phyloP scores from a whole-genome alignment of 2,329 filamentous ascomycete species.

The Microascus cirrosus region DNA sequence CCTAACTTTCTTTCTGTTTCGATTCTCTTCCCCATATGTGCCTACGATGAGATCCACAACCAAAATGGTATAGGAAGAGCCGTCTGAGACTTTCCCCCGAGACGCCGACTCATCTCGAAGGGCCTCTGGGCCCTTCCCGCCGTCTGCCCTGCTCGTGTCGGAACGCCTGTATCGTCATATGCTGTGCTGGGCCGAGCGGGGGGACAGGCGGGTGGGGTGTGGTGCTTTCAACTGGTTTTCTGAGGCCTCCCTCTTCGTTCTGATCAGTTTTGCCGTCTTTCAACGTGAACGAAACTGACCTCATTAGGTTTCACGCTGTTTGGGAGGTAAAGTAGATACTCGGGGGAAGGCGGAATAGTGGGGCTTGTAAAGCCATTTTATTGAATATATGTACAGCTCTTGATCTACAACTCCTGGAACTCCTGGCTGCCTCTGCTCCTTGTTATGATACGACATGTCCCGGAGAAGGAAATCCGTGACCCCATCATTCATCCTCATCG shows the following conservation, averaged over 20 bases:
- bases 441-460: not conserved
- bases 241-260: not conserved
- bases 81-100: not conserved
- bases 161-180: not conserved
- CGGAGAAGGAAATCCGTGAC: not conserved
- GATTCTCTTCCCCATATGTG: not conserved
- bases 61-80: not conserved
- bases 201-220: not conserved
- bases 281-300: not conserved
- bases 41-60: not conserved
- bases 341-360: not conserved
- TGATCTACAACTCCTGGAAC: not conserved
- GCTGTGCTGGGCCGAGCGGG: not conserved
- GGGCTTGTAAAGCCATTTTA: not conserved
- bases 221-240: constrained; percentile 1
- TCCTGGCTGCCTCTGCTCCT: not conserved
- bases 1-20: not conserved
- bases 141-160: not conserved
- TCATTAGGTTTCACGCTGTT: not conserved
- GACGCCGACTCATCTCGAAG: not conserved
- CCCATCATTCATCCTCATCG: not conserved
- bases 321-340: not conserved
- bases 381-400: not conserved
- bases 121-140: not conserved
- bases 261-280: not conserved